Conservation (phyloP, 306 rosid species). For the Lathyrus aphaca region DNA sequence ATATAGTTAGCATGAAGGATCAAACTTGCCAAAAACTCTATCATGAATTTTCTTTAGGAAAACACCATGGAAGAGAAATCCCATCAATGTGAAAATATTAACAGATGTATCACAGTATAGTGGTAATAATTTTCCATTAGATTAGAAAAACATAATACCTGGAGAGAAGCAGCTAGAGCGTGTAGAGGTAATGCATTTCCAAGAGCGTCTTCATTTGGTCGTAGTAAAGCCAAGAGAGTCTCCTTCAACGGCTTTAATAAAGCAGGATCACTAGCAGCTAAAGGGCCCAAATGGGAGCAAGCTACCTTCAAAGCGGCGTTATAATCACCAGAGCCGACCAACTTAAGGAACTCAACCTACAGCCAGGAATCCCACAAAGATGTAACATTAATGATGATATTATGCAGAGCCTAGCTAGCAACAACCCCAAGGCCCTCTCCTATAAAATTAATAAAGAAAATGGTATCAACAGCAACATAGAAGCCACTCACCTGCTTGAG, state of each 20-base stretch:
- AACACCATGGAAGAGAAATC: conserved; percentile 23
- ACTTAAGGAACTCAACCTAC: conserved; percentile 96
- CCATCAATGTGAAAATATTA: conserved; percentile 6
- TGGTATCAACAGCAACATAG: conserved; percentile 23
- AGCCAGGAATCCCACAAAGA: conserved; percentile 39
- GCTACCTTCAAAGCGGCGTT: conserved; percentile 86
- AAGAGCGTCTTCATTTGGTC: conserved; percentile 74
- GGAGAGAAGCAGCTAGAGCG: conserved; percentile 92
- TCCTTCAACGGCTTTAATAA: conserved; percentile 87
- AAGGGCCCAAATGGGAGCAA: conserved; percentile 88
- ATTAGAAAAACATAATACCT: conserved; percentile 54
- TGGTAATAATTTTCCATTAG: conserved; percentile 1
- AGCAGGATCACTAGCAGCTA: conserved; percentile 80
- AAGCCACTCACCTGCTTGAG: conserved; percentile 78
- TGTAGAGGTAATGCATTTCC: conserved; percentile 84
- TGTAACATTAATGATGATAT: conserved; percentile 20
- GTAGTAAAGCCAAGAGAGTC: conserved; percentile 85
- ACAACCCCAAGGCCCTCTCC: background rate
- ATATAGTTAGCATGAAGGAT: conserved; percentile 3
- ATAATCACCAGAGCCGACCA: conserved; percentile 84
- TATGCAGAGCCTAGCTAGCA: conserved; percentile 8
- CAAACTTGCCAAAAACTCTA: background rate
- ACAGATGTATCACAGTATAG: conserved; percentile 12
- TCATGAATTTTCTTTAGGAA: conserved; percentile 6
- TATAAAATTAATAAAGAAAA: background rate